Base-by-base conservation (phyloP, 805 yeast species). In the Cyberlindnera mrakii region DNA sequence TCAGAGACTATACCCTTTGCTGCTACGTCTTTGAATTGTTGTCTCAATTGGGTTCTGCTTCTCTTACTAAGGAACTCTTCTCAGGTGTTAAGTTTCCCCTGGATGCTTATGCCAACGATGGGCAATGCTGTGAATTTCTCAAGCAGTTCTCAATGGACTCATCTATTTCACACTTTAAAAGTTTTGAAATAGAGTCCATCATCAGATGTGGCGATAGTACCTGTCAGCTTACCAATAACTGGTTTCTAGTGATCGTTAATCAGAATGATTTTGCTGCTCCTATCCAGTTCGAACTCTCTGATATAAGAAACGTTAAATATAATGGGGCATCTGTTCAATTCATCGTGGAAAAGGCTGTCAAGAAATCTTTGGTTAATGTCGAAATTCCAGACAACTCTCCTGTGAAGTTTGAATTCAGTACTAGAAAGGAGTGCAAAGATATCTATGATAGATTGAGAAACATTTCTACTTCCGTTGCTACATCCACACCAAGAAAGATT, bases 401-500 rank as follows among this genome's bases (percentile, higher is more conserved):
- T 5, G 37, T 55, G 10, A 20, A 34, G 4, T 18, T 56, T 19
- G 41, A 37, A 17, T 45, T 54, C 23, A 11, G 16, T 6, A 9
- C 38, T 2, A 16, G 27, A n/a, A 19, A 32, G 17, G 35, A 34
- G 3, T 39, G 44, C n/a, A 6, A 2, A 2, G n/a, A 23, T 3
- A 15, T 43, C 5, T 29, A 13, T 29, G 29, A 37, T 0, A 5
- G 9, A 3, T 37, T 43, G 34, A 36, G 18, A 1, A 30, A 25
- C 6, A 23, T 23, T 2, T 23, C 35, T 11, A 13, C 23, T 15
- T 23, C 18, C 5, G 33, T 33, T 1, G 17, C 18, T 8, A 37
- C 36, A n/a, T 43, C 52, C 1, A 42, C 50, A 1, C 48, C 50
- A 8, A 52, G 59, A 23, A 65, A 63, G 44, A 51, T 65, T 2